Base-by-base conservation (phyloP, 2,329 filamentous ascomycete species). In the Thermoascus crustaceus region DNA sequence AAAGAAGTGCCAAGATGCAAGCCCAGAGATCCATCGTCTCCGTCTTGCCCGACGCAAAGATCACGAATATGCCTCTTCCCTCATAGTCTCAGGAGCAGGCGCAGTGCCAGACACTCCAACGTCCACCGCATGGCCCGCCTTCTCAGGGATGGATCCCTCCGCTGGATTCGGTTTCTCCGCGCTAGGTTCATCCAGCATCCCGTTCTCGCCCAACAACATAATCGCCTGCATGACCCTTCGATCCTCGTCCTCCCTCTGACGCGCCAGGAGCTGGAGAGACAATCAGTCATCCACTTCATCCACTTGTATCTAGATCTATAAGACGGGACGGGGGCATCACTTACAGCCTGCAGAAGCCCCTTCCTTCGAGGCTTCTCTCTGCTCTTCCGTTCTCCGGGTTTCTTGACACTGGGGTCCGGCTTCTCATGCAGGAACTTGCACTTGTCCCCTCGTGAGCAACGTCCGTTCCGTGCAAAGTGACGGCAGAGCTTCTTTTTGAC, bases 391-490 rank as follows among this genome's bases (percentile, higher is more conserved):
- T 52, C 34, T 24, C 37, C 6, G 43, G 38, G 39, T 54, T 54
- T 9, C 41, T 58, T 58, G 10, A 38, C 38, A 22, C 34, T 46
- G 37, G 47, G 46, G 33, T 59, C 54, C 3, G 55, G 35, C 25
- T 41, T 40, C 18, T 67, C 63, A 35, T 70, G 67, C 6, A 52
- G 49, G 35, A 61, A 69, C 30, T 53, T 58, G 44, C 67, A 70
- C 22, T 49, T 50, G 11, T 57, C 50, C 2, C 66, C 67, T 24
- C 54, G 60, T 32, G 52, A 54, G 45, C 67, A 70, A 13, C 55
- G 57, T 6, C 65, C 65, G 10, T 40, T 59, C 14, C 58, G 59
- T 7, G 55, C 47, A 45, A 68, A 67, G 25, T 63, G 54, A 11
- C 53, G 59, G 44, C 67, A 70, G 4, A 52, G 27, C 17, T 49